Percentiles rank a stretch among this genome's conserved stretches.
These are phyloP conservation scores for Mycosarcoma mackinlayi DNA, from an alignment of 1,284 basidiomycete genomes.

Conservation along the genomic window DNA sequence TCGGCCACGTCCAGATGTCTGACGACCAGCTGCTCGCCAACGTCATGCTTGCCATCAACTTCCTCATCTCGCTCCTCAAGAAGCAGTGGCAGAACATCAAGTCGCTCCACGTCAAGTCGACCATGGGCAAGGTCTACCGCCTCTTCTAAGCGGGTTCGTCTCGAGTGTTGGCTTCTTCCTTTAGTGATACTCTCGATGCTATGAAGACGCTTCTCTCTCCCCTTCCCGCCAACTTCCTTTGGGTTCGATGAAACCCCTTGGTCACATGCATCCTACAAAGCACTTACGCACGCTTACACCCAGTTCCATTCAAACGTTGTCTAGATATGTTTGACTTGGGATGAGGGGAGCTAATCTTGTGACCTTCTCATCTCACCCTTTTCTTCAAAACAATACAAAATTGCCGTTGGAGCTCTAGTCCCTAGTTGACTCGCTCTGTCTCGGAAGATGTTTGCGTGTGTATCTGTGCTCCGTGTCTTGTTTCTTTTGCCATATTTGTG, in stretches of 20 bases:
- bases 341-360: conserved; percentile 57
- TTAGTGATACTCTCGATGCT: neutral
- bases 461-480: conserved; percentile 1
- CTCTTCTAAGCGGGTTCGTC: conserved; percentile 76
- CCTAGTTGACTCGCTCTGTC: conserved; percentile 22
- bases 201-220: neutral
- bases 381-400: conserved; percentile 25
- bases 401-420: conserved; percentile 36
- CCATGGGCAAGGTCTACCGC: conserved; percentile 98
- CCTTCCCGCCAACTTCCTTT: neutral
- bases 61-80: conserved; percentile 98
- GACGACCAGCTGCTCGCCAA: conserved; percentile 97
- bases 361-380: conserved; percentile 35
- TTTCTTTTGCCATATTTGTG: conserved; percentile 2
- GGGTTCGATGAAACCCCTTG: conserved; percentile 17
- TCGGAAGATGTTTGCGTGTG: conserved; percentile 17
- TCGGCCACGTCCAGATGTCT: conserved; percentile 96
- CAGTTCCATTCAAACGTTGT: conserved; percentile 43
- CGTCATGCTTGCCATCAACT: conserved; percentile 99
- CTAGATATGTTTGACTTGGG: conserved; percentile 28
- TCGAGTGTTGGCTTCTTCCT: conserved; percentile 2
- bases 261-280: conserved; percentile 44
- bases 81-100: conserved; percentile 99
- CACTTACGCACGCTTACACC: conserved; percentile 62
- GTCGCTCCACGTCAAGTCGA: conserved; percentile 97